Percentiles rank a stretch among this genome's conserved stretches.
These are phyloP conservation scores for Monosporascus sp. DNA, from an alignment of 2,329 filamentous ascomycete species.

Conservation along the genomic window DNA sequence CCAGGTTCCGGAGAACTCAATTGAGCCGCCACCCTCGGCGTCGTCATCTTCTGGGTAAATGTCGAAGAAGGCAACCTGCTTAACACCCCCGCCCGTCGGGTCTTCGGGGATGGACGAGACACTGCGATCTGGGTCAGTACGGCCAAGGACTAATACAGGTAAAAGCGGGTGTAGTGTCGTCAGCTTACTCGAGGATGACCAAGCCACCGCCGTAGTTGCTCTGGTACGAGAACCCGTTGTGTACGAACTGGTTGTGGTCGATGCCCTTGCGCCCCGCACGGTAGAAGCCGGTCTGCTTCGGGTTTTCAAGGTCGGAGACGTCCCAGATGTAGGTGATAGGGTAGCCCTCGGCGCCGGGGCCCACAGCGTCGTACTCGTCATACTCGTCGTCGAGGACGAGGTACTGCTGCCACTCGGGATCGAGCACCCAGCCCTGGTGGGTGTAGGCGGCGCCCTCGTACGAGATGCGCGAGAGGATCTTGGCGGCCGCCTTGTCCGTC, in stretches of 20 bases:
- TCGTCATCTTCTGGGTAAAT: conserved; percentile 41
- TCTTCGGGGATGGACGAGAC: conserved; percentile 27
- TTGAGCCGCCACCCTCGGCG: conserved; percentile 25
- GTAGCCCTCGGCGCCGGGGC: conserved; percentile 29
- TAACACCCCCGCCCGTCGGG: conserved; percentile 23
- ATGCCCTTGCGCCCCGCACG: conserved; percentile 32
- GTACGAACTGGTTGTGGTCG: conserved; percentile 40
- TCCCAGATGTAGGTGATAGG: conserved; percentile 45
- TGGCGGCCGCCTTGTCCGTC: conserved; percentile 38
- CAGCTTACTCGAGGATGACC: conserved; percentile 22
- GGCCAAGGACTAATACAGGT: neutral
- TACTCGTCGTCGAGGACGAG: conserved; percentile 45
- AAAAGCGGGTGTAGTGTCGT: neutral
- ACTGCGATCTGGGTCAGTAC: neutral
- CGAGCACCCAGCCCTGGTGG: conserved; percentile 48
- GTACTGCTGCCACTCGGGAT: conserved; percentile 29
- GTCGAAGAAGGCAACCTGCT: conserved; percentile 39
- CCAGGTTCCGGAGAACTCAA: conserved; percentile 36
- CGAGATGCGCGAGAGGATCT: conserved; percentile 44
- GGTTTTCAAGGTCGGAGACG: conserved; percentile 33
- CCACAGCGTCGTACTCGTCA: conserved; percentile 37
- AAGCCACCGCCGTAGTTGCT: conserved; percentile 40
- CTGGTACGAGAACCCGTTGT: conserved; percentile 35
- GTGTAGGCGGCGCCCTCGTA: conserved; percentile 51
- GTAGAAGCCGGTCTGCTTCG: conserved; percentile 37